phyloP scores from a whole-genome alignment of 768 basidiomycete genomes.

The Trametes gibbosa region DNA sequence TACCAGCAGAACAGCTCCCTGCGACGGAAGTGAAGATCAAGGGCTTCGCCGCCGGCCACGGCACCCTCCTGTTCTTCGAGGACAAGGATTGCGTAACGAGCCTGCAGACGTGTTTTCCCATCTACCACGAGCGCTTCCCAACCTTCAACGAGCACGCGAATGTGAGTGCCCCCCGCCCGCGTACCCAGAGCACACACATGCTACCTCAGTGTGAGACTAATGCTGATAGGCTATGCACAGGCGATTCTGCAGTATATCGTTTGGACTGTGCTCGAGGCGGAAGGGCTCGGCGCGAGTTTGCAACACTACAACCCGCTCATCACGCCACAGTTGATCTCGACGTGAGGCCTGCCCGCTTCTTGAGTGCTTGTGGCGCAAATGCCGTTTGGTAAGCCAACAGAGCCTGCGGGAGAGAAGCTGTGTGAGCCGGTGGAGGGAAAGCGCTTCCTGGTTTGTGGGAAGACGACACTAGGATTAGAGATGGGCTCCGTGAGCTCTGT shows the following conservation, averaged over 20 bases:
- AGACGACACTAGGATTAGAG: no score
- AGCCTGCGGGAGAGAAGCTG: constrained; percentile 16
- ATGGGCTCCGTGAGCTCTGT: no score
- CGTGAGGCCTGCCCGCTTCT: constrained; percentile 18
- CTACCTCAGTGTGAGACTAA: neutral
- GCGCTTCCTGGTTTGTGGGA: no score
- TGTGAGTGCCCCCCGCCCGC: neutral
- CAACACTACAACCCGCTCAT: constrained; percentile 27
- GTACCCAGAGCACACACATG: neutral
- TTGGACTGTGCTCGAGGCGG: constrained; percentile 24
- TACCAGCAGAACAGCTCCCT: constrained; percentile 19
- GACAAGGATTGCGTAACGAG: constrained; percentile 17
- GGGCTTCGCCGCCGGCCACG: constrained; percentile 22
- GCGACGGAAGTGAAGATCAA: constrained; percentile 19
- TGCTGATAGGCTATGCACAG: neutral
- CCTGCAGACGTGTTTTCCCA: constrained; percentile 18
- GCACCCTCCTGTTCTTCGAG: constrained; percentile 26
- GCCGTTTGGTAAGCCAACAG: constrained; percentile 21
- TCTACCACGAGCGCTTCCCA: constrained; percentile 24
- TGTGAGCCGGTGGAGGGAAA: constrained; percentile 21
- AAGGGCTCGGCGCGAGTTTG: constrained; percentile 23
- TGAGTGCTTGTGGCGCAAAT: constrained; percentile 22
- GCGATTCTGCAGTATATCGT: constrained; percentile 23
- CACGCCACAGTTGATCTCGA: constrained; percentile 15
- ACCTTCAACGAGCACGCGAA: constrained; percentile 18